Evolutionary conservation across 2,329 filamentous ascomycete species (phyloP), one percentile per base, ranked within the genome.

Genomic region (Paecilomyces sp.): DNA sequence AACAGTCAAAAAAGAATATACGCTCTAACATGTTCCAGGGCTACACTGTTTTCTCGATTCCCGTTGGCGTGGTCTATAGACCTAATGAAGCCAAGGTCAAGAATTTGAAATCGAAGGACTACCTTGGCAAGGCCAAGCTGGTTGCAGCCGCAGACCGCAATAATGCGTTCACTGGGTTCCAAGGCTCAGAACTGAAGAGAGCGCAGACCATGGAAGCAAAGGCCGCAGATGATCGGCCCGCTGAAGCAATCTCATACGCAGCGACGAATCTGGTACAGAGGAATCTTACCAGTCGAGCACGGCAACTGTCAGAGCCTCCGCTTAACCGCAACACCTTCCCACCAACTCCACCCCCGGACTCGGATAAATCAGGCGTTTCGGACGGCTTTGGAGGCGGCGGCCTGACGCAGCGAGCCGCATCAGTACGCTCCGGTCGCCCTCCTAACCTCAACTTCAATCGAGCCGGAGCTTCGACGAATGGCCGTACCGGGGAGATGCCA

Each of bases 41-140:
- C 54, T 99, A 99, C 72, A 97, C 94, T 0, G 94, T 99, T 51
- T 99, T 99, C 78, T 97, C 92, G 0, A 97, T 97, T 57, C 94
- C 94, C 0, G 92, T 97, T 12, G 94, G 94, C 25, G 90, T 97
- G 33, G 85, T 99, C 15, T 99, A 97, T 76, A 84, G 94, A 60
- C 94, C 94, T 24, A 97, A 97, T 72, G 92, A 96, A 70, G 92
- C 94, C 64, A 99, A 99, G 77, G 94, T 99, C 66, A 95, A 95
- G 77, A 99, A 99, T 70, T 81, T 99, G 69, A 96, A 97, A 80
- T 91, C 92, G 24, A 97, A 97, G 74, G 92, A 99, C 72, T 99
- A 99, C 69, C 86, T 99, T 3, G 94, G 94, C 62, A 97, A 97
- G 76, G 92, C 94, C n/a, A 86, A 91, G 61, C 81, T 99, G 34